Percentiles rank a stretch among this genome's conserved stretches.
These are phyloP conservation scores for Dentipellis fragilis DNA, from an alignment of 768 basidiomycete species.

Conservation along the genomic window DNA sequence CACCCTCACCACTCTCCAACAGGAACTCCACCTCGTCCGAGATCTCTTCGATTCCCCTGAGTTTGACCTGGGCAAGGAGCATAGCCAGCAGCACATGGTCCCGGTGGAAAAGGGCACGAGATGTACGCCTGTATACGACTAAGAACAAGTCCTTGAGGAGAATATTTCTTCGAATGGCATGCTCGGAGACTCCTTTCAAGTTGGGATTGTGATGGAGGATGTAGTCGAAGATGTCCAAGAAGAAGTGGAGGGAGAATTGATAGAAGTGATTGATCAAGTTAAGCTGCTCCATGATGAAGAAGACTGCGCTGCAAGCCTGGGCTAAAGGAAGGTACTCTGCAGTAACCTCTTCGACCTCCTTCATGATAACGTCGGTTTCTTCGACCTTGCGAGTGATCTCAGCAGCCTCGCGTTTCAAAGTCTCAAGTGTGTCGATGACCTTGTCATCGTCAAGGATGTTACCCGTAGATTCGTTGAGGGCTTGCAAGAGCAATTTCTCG, in stretches of 20 bases:
- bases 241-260: slow-evolving; percentile 95
- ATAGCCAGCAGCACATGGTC: slow-evolving; percentile 90
- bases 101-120: slow-evolving; percentile 78
- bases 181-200: slow-evolving; percentile 67
- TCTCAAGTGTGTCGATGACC: slow-evolving; percentile 93
- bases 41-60: slow-evolving; percentile 72
- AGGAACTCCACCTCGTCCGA: slow-evolving; percentile 83
- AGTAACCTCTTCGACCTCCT: slow-evolving; percentile 92
- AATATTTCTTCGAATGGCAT: slow-evolving; percentile 64
- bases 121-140: slow-evolving; percentile 79
- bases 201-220: slow-evolving; percentile 89
- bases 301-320: slow-evolving; percentile 91
- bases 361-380: slow-evolving; percentile 93
- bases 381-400: slow-evolving; percentile 94
- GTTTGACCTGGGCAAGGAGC: slow-evolving; percentile 80
- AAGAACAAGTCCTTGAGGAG: slow-evolving; percentile 85
- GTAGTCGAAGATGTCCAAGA: slow-evolving; percentile 97
- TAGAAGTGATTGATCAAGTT: slow-evolving; percentile 96
- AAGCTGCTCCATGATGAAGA: slow-evolving; percentile 94
- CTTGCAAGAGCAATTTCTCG: slow-evolving; percentile 87
- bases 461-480: slow-evolving; percentile 91
- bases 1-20: slow-evolving; percentile 76
- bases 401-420: slow-evolving; percentile 90
- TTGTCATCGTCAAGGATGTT: slow-evolving; percentile 99
- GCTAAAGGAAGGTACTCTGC: slow-evolving; percentile 90